Percentiles rank a stretch among this genome's conserved stretches.
Conservation (phyloP, 306 rosid genomes). For the Neltuma alba region DNA sequence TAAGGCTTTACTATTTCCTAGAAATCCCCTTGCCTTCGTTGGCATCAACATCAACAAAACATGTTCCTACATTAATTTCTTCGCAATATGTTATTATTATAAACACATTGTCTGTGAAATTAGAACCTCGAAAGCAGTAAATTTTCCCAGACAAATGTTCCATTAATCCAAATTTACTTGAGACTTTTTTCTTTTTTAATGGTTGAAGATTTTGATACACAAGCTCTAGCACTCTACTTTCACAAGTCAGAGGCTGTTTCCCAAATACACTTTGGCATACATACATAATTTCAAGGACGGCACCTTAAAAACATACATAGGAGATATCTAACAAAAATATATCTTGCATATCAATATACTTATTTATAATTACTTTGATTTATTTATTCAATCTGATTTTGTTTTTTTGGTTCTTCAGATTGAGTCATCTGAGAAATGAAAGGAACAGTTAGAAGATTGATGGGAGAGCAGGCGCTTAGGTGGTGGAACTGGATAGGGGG, state of each 20-base stretch:
- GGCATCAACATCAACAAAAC: constrained; percentile 9
- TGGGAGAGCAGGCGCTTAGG: constrained; percentile 54
- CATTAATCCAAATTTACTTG: background rate
- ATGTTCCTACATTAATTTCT: constrained; percentile 4
- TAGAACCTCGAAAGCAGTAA: background rate
- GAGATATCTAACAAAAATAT: background rate
- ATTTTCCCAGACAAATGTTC: background rate
- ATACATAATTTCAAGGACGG: background rate
- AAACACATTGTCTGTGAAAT: background rate
- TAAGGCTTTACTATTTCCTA: constrained; percentile 36
- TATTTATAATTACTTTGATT: background rate
- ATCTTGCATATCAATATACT: background rate
- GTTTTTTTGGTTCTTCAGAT: no score
- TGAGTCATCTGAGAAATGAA: constrained; percentile 79
- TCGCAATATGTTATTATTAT: background rate
- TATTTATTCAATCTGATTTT: no score
- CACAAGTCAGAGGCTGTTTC: background rate
- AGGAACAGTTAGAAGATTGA: constrained; percentile 75
- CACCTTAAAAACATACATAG: background rate
- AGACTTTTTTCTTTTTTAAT: background rate
- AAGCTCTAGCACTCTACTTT: background rate
- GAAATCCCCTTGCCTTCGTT: constrained; percentile 8
- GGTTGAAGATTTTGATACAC: background rate
- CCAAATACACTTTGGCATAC: background rate
- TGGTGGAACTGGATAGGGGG: constrained; percentile 46